phyloP scores from a whole-genome alignment of 2,329 filamentous ascomycete species.

The Penicillium sp. region DNA sequence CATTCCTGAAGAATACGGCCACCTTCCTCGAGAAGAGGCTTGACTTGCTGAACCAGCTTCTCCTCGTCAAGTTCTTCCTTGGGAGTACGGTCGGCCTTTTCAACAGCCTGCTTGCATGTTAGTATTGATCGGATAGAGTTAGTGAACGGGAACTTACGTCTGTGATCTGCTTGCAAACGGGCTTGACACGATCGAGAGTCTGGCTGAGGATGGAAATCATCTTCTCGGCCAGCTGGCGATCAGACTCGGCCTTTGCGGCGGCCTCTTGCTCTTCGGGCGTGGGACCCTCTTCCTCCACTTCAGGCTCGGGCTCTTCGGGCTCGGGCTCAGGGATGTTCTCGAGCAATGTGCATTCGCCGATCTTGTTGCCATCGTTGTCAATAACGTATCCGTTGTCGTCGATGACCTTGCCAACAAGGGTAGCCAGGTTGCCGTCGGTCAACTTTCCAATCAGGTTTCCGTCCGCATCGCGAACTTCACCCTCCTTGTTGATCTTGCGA shows the following conservation, averaged over 20 bases:
- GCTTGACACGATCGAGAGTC: slow-evolving; percentile 79
- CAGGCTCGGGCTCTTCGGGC: slow-evolving; percentile 45
- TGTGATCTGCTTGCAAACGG: slow-evolving; percentile 83
- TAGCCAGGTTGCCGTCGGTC: slow-evolving; percentile 47
- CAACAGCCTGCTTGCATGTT: slow-evolving; percentile 62
- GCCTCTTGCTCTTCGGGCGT: slow-evolving; percentile 53
- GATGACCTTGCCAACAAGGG: slow-evolving; percentile 45
- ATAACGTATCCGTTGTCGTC: slow-evolving; percentile 57
- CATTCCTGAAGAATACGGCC: slow-evolving; percentile 79
- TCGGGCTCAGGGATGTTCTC: slow-evolving; percentile 56
- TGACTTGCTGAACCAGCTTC: slow-evolving; percentile 80
- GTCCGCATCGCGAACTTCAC: slow-evolving; percentile 49
- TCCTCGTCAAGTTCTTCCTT: slow-evolving; percentile 91
- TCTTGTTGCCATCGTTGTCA: slow-evolving; percentile 63
- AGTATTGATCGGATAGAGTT: neutral
- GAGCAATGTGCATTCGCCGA: slow-evolving; percentile 64
- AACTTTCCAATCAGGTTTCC: slow-evolving; percentile 50
- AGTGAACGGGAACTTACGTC: slow-evolving; percentile 56
- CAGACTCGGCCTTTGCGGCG: slow-evolving; percentile 64
- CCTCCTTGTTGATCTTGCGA: slow-evolving; percentile 55
- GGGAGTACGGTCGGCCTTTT: slow-evolving; percentile 75
- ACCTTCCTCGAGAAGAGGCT: slow-evolving; percentile 85
- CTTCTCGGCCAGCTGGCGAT: slow-evolving; percentile 75
- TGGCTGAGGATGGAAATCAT: slow-evolving; percentile 73
- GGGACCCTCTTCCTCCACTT: slow-evolving; percentile 41